Conservation (phyloP, 164 flowering plant species). For the Magnolia sinica region DNA sequence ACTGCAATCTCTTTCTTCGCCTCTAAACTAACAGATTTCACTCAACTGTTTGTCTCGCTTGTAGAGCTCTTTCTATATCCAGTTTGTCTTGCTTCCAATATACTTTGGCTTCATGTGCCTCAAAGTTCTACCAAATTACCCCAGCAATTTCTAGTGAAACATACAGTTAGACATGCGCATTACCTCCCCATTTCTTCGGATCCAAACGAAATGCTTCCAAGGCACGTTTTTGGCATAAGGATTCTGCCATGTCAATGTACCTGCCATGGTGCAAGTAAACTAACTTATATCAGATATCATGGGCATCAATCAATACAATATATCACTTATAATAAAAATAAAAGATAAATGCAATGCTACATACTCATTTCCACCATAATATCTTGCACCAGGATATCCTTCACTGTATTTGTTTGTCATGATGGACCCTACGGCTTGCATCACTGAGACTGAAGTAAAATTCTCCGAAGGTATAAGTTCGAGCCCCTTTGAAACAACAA, state of each 20-base stretch:
- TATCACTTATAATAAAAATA: conserved; percentile 94
- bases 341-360: conserved; percentile 32
- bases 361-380: conserved; percentile 99
- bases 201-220: conserved; percentile 91
- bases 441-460: conserved; percentile 90
- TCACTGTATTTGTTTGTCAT: conserved; percentile 99
- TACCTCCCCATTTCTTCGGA: conserved; percentile 99
- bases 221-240: conserved; percentile 96
- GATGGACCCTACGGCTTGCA: conserved; percentile 98
- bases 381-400: conserved; percentile 99
- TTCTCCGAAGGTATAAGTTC: conserved; percentile 98
- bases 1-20: too few relatives aligned
- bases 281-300: neutral
- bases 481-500: conserved; percentile 57
- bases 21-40: too few relatives aligned
- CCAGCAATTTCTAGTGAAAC: neutral
- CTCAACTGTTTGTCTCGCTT: too few relatives aligned
- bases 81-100: neutral
- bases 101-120: neutral
- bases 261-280: conserved; percentile 27
- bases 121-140: neutral
- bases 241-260: conserved; percentile 98
- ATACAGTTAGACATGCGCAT: neutral
- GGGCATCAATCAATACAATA: conserved; percentile 26
- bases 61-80: neutral